A percentile compares a stretch with the other conserved stretches of the same genome.
Conservation (phyloP, 2,329 filamentous ascomycete species). For the Fusarium metavorans region DNA sequence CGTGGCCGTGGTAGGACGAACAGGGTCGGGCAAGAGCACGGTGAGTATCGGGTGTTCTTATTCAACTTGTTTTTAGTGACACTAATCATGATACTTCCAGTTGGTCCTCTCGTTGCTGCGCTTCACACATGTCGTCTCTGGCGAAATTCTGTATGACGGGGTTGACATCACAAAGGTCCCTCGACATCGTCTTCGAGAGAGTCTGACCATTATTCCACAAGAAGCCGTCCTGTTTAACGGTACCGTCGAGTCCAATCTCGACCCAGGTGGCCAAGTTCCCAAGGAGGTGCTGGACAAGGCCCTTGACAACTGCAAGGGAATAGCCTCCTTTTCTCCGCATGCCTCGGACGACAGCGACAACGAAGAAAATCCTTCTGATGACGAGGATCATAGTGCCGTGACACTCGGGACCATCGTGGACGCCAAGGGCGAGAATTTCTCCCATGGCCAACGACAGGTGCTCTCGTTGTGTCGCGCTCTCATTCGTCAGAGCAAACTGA, state of each 20-base stretch:
- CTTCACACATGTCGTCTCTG: conserved; percentile 64
- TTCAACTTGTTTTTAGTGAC: not conserved
- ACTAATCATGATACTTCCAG: conserved; percentile 40
- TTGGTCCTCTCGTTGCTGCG: conserved; percentile 66
- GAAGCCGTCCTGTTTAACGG: conserved; percentile 70
- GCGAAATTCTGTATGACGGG: conserved; percentile 67
- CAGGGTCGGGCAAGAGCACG: conserved; percentile 86
- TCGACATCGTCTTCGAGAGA: conserved; percentile 63
- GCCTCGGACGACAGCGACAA: conserved; percentile 49
- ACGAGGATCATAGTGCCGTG: conserved; percentile 38
- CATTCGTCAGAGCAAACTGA: conserved; percentile 65
- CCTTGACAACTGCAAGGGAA: conserved; percentile 71
- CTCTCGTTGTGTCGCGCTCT: conserved; percentile 68
- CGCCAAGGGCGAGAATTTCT: conserved; percentile 67
- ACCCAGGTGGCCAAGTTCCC: conserved; percentile 70
- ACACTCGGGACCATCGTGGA: conserved; percentile 61
- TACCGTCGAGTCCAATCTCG: conserved; percentile 68
- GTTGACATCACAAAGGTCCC: conserved; percentile 66
- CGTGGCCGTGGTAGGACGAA: conserved; percentile 84
- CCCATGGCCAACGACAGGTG: conserved; percentile 69
- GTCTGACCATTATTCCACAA: conserved; percentile 69
- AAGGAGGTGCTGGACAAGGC: conserved; percentile 68
- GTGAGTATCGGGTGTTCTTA: conserved; percentile 57
- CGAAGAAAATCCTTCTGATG: conserved; percentile 31
- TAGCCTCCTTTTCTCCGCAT: conserved; percentile 63